Percentiles rank a stretch among this genome's conserved stretches.
phyloP scores from a whole-genome alignment of 345 rosid species.

The Diplotaxis tenuifolia region DNA sequence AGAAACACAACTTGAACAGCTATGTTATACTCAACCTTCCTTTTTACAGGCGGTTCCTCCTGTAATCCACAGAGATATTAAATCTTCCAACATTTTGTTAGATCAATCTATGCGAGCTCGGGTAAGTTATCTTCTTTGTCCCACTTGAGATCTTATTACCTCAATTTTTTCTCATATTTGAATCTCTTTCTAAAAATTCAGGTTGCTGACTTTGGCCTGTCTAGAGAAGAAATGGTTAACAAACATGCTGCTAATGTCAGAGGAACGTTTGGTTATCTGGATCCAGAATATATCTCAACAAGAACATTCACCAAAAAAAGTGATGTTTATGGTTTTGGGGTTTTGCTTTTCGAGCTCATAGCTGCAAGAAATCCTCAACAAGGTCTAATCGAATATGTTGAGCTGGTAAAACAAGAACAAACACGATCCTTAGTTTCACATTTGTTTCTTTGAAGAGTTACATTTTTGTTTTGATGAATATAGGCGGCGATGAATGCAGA shows the following conservation, averaged over 20 bases:
- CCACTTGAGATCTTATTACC: background rate
- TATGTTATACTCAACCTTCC: background rate
- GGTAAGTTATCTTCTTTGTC: slow-evolving; percentile 43
- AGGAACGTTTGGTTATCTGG: slow-evolving; percentile 97
- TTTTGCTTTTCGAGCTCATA: slow-evolving; percentile 88
- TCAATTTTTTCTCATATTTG: slow-evolving; percentile 4
- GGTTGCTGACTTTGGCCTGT: slow-evolving; percentile 99
- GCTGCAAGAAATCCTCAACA: slow-evolving; percentile 96
- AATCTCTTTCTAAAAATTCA: slow-evolving; percentile 29
- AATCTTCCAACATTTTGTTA: slow-evolving; percentile 92
- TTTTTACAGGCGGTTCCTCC: slow-evolving; percentile 91
- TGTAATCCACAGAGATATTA: slow-evolving; percentile 90
- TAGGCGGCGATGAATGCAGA: slow-evolving; percentile 91
- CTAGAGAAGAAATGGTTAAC: slow-evolving; percentile 92
- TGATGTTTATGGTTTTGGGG: slow-evolving; percentile 96
- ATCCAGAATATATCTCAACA: slow-evolving; percentile 91
- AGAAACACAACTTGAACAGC: background rate
- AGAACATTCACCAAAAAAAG: slow-evolving; percentile 88
- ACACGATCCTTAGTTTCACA: background rate
- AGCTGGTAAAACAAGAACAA: slow-evolving; percentile 57
- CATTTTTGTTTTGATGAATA: background rate
- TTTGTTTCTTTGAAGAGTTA: background rate
- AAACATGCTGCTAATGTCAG: slow-evolving; percentile 71
- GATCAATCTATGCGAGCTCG: slow-evolving; percentile 94
- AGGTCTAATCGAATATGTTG: slow-evolving; percentile 94